phyloP scores from a whole-genome alignment of 805 yeast species.

The Lachancea quebecensis region DNA sequence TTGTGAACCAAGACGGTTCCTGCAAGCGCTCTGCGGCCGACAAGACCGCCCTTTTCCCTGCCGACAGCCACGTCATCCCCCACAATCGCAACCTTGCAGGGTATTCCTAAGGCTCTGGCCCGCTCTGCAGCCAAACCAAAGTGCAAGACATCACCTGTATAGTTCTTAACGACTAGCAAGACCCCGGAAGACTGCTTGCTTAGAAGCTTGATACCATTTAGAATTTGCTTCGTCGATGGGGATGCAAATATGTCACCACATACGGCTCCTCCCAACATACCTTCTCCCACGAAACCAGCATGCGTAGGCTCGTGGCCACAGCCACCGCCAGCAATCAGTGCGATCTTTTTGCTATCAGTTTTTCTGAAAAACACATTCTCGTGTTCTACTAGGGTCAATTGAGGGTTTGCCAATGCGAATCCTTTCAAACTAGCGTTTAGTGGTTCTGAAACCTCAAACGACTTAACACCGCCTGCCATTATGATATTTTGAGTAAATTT shows the following conservation, averaged over 20 bases:
- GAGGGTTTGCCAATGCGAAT: slow-evolving; percentile 34
- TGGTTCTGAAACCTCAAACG: slow-evolving; percentile 36
- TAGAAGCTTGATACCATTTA: slow-evolving; percentile 48
- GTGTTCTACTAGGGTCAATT: slow-evolving; percentile 31
- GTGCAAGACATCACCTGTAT: slow-evolving; percentile 90
- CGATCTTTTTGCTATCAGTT: slow-evolving; percentile 44
- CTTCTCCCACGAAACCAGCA: slow-evolving; percentile 84
- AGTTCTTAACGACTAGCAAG: slow-evolving; percentile 77
- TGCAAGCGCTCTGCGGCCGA: slow-evolving; percentile 91
- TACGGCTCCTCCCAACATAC: slow-evolving; percentile 78
- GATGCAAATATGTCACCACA: slow-evolving; percentile 91
- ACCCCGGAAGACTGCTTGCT: slow-evolving; percentile 45
- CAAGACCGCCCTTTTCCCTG: slow-evolving; percentile 79
- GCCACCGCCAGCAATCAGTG: slow-evolving; percentile 86
- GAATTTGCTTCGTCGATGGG: slow-evolving; percentile 86
- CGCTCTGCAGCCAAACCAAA: slow-evolving; percentile 89
- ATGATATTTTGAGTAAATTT: not conserved
- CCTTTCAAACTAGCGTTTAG: slow-evolving; percentile 35
- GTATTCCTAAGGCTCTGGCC: slow-evolving; percentile 69
- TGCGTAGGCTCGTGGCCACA: slow-evolving; percentile 95
- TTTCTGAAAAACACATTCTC: slow-evolving; percentile 35
- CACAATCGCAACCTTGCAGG: slow-evolving; percentile 67
- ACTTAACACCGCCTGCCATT: slow-evolving; percentile 22
- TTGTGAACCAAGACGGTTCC: slow-evolving; percentile 88
- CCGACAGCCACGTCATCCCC: slow-evolving; percentile 95